phyloP scores from a whole-genome alignment of 148 eudicot species.

The Polygonum maritimum region DNA sequence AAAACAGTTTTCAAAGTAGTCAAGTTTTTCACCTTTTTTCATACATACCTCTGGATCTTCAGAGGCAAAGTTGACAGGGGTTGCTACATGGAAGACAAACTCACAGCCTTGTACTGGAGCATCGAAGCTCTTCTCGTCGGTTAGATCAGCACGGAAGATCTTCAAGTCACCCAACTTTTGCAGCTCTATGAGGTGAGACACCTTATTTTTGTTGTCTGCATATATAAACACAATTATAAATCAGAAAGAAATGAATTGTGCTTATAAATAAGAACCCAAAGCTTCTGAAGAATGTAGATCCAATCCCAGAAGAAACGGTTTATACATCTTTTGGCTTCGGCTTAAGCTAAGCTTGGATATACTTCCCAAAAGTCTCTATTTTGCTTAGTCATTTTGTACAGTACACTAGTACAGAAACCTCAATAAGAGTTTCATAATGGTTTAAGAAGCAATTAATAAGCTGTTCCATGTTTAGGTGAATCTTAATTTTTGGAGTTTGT shows the following conservation, averaged over 20 bases:
- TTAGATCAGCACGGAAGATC: slow-evolving; percentile 45
- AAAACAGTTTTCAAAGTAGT: background rate
- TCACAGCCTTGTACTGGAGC: slow-evolving; percentile 45
- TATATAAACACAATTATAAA: background rate
- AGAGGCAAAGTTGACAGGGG: slow-evolving; percentile 62
- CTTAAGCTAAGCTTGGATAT: background rate
- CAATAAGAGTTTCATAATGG: background rate
- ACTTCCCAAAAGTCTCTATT: background rate
- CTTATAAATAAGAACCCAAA: background rate
- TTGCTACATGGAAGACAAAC: slow-evolving; percentile 53
- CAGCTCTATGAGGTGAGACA: slow-evolving; percentile 32
- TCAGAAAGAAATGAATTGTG: background rate
- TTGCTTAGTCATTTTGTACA: background rate
- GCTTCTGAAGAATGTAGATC: background rate
- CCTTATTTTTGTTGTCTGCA: slow-evolving; percentile 45
- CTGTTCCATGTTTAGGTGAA: background rate
- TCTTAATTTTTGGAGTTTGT: background rate
- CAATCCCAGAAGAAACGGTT: background rate
- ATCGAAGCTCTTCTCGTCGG: slow-evolving; percentile 52
- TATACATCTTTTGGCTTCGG: background rate
- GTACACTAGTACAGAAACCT: background rate
- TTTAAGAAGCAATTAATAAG: background rate
- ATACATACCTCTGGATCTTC: slow-evolving; percentile 53
- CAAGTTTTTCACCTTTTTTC: background rate
- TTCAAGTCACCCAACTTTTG: slow-evolving; percentile 36